These are phyloP conservation scores for Funneliformis geosporum DNA, from an alignment of 192 early-diverging fungal species.

Conservation along the genomic window DNA sequence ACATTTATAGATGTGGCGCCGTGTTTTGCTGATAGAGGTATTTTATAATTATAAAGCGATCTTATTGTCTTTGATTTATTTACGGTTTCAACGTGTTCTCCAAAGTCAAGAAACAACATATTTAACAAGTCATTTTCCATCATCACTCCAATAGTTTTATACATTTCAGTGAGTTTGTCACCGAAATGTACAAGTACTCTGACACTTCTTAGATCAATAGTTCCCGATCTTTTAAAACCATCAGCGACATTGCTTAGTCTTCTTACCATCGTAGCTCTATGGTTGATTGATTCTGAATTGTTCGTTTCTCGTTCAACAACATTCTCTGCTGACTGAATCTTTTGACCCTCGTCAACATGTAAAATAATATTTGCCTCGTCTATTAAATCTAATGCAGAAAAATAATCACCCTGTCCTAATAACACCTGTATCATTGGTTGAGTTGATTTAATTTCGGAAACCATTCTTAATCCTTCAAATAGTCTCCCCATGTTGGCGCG, in stretches of 20 bases:
- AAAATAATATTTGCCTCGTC: constrained; percentile 71
- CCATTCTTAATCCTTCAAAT: constrained; percentile 67
- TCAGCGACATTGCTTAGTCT: constrained; percentile 26
- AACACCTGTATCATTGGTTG: constrained; percentile 85
- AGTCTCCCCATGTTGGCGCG: constrained; percentile 71
- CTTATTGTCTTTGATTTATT: constrained; percentile 40
- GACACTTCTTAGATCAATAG: constrained; percentile 65
- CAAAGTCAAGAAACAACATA: constrained; percentile 63
- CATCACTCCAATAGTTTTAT: constrained; percentile 64
- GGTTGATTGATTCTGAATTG: constrained; percentile 45
- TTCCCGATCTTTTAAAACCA: constrained; percentile 33
- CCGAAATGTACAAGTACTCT: constrained; percentile 59
- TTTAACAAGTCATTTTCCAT: constrained; percentile 76
- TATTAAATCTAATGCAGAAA: constrained; percentile 87
- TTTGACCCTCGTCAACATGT: constrained; percentile 49
- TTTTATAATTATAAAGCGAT: constrained; percentile 17
- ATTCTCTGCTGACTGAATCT: constrained; percentile 37
- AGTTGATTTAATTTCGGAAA: constrained; percentile 75
- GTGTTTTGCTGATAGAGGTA: neutral
- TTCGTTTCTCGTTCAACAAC: constrained; percentile 39
- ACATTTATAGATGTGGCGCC: neutral
- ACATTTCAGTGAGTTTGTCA: constrained; percentile 64
- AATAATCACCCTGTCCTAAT: constrained; percentile 78
- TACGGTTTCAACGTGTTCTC: constrained; percentile 52
- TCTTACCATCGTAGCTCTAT: constrained; percentile 27